phyloP scores from a whole-genome alignment of 2,329 filamentous ascomycete species.

The Orbilia quercus region DNA sequence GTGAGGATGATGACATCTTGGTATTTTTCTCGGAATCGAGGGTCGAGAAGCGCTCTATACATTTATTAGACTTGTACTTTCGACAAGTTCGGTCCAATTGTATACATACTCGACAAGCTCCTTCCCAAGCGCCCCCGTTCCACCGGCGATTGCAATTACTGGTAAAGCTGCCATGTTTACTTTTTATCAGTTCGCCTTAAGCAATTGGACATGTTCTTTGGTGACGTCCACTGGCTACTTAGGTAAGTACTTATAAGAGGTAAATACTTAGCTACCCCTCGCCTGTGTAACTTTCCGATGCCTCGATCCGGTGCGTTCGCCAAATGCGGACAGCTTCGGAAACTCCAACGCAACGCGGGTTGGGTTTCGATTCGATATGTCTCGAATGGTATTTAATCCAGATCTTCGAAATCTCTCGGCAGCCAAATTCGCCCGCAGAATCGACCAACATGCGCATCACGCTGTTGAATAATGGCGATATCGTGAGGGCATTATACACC shows the following conservation, averaged over 20 bases:
- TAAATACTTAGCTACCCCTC: background rate
- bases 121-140: constrained; percentile 43
- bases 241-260: no score
- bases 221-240: no score
- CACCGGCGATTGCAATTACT: constrained; percentile 42
- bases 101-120: constrained; percentile 43
- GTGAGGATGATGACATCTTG: constrained; percentile 52
- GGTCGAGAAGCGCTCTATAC: constrained; percentile 36
- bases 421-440: background rate
- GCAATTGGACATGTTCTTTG: no score
- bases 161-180: constrained; percentile 35
- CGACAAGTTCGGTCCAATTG: constrained; percentile 37
- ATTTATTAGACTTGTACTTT: constrained; percentile 24
- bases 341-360: background rate
- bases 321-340: background rate
- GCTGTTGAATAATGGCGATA: constrained; percentile 15
- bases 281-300: background rate
- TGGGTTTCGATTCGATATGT: background rate
- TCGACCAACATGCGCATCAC: constrained; percentile 5
- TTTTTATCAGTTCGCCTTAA: no score
- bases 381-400: constrained; percentile 3
- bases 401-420: background rate
- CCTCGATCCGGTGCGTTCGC: background rate
- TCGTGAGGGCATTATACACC: constrained; percentile 12
- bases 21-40: constrained; percentile 43